Percentiles rank a stretch among this genome's conserved stretches.
phyloP scores from a whole-genome alignment of 805 yeast species.

The Sporopachydermia quercuum region DNA sequence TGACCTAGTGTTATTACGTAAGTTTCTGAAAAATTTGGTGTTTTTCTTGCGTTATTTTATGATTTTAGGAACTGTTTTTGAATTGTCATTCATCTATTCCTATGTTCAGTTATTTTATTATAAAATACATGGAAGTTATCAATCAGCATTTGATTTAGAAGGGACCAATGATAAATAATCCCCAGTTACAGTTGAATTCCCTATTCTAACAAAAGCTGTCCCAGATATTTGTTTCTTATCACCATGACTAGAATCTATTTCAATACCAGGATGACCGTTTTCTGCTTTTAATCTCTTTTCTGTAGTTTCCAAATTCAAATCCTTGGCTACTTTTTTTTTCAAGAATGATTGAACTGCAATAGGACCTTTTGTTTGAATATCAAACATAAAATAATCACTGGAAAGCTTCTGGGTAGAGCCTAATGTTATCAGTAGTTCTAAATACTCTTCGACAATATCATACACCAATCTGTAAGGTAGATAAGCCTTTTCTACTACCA shows the following conservation, averaged over 20 bases:
- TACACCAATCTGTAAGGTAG: background rate
- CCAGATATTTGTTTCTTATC: too few species aligned
- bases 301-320: conserved; percentile 4
- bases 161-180: too few species aligned
- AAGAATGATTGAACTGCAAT: conserved; percentile 7
- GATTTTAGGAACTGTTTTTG: too few species aligned
- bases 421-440: background rate
- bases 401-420: background rate
- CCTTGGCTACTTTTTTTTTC: conserved; percentile 9
- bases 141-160: too few species aligned
- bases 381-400: conserved; percentile 10
- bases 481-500: background rate
- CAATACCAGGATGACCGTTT: conserved; percentile 13
- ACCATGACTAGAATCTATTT: conserved; percentile 7
- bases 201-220: too few species aligned
- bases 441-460: background rate
- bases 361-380: conserved; percentile 13
- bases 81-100: too few species aligned
- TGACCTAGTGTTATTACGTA: too few species aligned
- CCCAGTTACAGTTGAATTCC: too few species aligned
- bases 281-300: conserved; percentile 7
- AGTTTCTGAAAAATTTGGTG: too few species aligned
- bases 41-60: too few species aligned
- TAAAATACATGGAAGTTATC: too few species aligned
- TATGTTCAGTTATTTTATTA: too few species aligned